These are phyloP conservation scores for Pichia pseudocactophila DNA, from an alignment of 805 yeast genomes.

Conservation along the genomic window DNA sequence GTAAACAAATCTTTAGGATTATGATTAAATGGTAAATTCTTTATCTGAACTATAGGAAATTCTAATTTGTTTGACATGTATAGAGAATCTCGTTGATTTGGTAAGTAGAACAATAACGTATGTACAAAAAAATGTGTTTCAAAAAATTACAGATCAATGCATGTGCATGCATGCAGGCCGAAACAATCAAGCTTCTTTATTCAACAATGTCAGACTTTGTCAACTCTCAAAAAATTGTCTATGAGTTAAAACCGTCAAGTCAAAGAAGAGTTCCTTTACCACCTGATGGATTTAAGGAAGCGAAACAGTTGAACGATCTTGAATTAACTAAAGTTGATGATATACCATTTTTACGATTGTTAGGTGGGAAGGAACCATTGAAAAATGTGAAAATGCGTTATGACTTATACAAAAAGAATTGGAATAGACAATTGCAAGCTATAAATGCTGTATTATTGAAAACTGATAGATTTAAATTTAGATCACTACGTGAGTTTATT, in stretches of 20 bases:
- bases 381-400: conserved; percentile 32
- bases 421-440: conserved; percentile 26
- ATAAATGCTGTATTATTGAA: conserved; percentile 25
- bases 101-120: too few species aligned
- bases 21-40: conserved; percentile 48
- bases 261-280: neutral
- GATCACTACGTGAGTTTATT: conserved; percentile 23
- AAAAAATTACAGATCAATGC: too few species aligned
- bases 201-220: conserved; percentile 16
- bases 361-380: conserved; percentile 36
- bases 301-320: conserved; percentile 1
- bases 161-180: too few species aligned
- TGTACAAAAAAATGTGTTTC: too few species aligned
- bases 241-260: conserved; percentile 17
- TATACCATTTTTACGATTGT: conserved; percentile 34
- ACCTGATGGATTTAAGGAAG: conserved; percentile 8
- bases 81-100: neutral
- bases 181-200: neutral
- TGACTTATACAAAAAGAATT: conserved; percentile 32
- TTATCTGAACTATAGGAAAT: conserved; percentile 37
- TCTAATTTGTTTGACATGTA: conserved; percentile 8
- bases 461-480: conserved; percentile 29
- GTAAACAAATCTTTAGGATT: conserved; percentile 39
- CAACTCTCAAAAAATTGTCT: conserved; percentile 26
- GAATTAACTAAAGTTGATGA: conserved; percentile 4